These are phyloP conservation scores for Yarrowia osloensis DNA, from an alignment of 805 yeast genomes.

Conservation along the genomic window DNA sequence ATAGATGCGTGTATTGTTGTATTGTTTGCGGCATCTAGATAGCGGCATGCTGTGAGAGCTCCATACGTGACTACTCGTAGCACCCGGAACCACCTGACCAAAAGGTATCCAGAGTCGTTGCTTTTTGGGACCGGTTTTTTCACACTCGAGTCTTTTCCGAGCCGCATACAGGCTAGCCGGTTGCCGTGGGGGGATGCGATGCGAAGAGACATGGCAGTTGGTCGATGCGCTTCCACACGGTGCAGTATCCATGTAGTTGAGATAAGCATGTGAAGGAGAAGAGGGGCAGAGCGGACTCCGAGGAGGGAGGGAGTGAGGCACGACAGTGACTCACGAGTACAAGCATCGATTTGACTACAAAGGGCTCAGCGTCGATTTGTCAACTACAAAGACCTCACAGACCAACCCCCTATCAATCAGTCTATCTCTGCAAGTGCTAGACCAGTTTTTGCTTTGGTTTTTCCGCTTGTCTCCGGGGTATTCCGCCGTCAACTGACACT, in stretches of 20 bases:
- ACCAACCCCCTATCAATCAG: too few species aligned
- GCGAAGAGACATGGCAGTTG: neutral
- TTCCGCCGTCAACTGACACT: too few species aligned
- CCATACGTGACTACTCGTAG: too few species aligned
- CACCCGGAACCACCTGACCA: neutral
- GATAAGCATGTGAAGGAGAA: neutral
- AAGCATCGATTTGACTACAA: too few species aligned
- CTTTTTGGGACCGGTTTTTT: neutral
- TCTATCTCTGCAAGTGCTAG: too few species aligned
- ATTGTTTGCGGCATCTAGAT: too few species aligned
- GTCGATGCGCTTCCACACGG: neutral
- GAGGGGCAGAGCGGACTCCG: neutral
- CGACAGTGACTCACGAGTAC: too few species aligned
- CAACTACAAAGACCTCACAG: too few species aligned
- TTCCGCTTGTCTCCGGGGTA: neutral
- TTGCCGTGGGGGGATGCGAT: neutral
- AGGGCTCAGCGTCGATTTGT: too few species aligned
- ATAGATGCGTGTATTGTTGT: neutral
- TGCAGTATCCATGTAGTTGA: conserved; percentile 1
- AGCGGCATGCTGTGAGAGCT: too few species aligned
- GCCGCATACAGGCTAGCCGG: conserved; percentile 7
- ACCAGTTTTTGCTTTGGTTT: neutral
- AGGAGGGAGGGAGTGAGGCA: neutral
- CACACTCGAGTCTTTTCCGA: neutral
- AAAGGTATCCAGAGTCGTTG: neutral